These are phyloP conservation scores for Eremothecium coryli DNA, from an alignment of 1,139 yeast species.

Conservation along the genomic window DNA sequence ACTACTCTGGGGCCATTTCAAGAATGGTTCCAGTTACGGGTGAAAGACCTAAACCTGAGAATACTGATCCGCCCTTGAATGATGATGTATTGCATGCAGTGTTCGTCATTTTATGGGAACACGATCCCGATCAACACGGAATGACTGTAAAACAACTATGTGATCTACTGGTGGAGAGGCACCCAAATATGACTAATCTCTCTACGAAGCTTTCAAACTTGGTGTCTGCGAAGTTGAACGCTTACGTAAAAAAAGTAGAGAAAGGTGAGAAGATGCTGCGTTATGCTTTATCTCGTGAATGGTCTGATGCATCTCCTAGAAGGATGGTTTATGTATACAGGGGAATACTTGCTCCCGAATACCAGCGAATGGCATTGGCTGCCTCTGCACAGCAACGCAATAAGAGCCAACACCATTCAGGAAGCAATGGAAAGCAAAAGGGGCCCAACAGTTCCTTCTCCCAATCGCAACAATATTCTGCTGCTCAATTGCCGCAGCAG, in stretches of 20 bases:
- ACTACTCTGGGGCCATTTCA: conserved; percentile 40
- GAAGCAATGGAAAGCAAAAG: conserved; percentile 11
- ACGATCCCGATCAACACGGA: conserved; percentile 60
- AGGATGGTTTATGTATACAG: conserved; percentile 82
- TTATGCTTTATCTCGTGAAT: conserved; percentile 70
- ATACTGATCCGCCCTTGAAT: conserved; percentile 54
- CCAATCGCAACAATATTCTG: conserved; percentile 3
- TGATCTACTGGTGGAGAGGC: conserved; percentile 59
- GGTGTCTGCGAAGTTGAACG: conserved; percentile 72
- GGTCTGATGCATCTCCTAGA: conserved; percentile 84
- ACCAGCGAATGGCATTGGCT: conserved; percentile 57
- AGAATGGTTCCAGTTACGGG: conserved; percentile 76
- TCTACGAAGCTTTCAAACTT: conserved; percentile 74
- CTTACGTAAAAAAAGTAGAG: conserved; percentile 75
- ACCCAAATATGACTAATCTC: conserved; percentile 72
- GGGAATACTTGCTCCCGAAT: conserved; percentile 63
- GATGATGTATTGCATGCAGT: conserved; percentile 71
- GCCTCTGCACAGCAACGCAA: conserved; percentile 34
- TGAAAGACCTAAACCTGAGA: conserved; percentile 63
- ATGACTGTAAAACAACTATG: conserved; percentile 82
- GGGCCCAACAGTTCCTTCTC: conserved; percentile 6
- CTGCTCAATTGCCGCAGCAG: neutral
- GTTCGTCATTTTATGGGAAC: conserved; percentile 57
- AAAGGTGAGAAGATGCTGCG: conserved; percentile 62
- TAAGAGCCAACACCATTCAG: conserved; percentile 17